Conservation (phyloP, 2,329 filamentous ascomycete species). For the Hyphodiscus sp. region DNA sequence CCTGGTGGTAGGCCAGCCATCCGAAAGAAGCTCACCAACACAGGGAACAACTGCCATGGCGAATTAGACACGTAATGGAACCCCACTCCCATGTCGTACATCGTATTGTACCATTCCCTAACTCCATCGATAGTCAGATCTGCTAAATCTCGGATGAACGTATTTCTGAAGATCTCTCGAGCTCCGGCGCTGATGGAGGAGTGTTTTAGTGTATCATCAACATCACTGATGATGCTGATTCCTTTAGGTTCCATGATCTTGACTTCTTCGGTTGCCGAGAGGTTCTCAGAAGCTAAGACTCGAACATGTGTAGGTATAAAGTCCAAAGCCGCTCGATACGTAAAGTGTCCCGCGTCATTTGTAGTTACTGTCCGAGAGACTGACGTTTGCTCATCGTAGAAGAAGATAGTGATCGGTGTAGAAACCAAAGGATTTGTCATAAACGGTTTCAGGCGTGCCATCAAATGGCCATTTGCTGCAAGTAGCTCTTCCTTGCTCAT, state of each 20-base stretch:
- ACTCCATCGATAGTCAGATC: constrained; percentile 84
- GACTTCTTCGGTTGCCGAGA: constrained; percentile 76
- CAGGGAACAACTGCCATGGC: constrained; percentile 93
- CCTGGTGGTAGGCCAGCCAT: constrained; percentile 74
- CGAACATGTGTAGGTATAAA: constrained; percentile 88
- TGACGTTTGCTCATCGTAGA: constrained; percentile 80
- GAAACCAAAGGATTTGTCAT: constrained; percentile 75
- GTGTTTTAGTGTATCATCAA: constrained; percentile 95
- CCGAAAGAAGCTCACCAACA: constrained; percentile 79
- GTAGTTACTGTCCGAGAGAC: constrained; percentile 80
- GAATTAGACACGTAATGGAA: constrained; percentile 99
- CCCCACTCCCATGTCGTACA: constrained; percentile 74
- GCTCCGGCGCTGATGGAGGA: constrained; percentile 85
- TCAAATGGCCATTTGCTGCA: constrained; percentile 77
- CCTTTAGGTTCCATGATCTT: constrained; percentile 70
- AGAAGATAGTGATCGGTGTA: constrained; percentile 82
- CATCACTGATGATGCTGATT: constrained; percentile 91
- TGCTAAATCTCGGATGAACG: constrained; percentile 78
- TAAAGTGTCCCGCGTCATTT: constrained; percentile 85
- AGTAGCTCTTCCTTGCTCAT: constrained; percentile 72
- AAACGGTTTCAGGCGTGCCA: constrained; percentile 83
- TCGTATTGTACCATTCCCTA: constrained; percentile 75
- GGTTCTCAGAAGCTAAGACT: constrained; percentile 75
- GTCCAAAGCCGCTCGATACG: constrained; percentile 69
- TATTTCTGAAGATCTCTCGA: constrained; percentile 92